These are phyloP conservation scores for Phialophora tarda DNA, from an alignment of 2,329 filamentous ascomycete species.

Conservation along the genomic window DNA sequence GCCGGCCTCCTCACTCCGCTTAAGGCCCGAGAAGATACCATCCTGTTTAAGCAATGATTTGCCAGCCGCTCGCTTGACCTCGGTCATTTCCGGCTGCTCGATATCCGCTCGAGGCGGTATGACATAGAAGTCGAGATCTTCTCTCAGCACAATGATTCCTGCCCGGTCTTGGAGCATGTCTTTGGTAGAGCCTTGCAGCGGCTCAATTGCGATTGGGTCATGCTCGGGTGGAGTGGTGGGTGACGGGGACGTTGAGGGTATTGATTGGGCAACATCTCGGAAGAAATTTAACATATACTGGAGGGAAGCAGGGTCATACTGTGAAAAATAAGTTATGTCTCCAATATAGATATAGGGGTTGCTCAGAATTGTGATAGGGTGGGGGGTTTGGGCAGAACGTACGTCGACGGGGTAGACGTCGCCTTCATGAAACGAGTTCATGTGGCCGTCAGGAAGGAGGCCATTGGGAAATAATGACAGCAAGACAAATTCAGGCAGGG, in stretches of 20 bases:
- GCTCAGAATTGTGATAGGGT: constrained; percentile 38
- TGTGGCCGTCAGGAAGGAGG: constrained; percentile 94
- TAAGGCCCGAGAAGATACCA: constrained; percentile 93
- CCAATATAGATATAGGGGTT: constrained; percentile 46
- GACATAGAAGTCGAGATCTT: constrained; percentile 96
- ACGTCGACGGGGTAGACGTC: constrained; percentile 98
- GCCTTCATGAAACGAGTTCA: constrained; percentile 88
- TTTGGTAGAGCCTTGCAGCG: constrained; percentile 70
- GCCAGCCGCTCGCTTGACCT: constrained; percentile 91
- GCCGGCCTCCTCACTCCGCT: constrained; percentile 92
- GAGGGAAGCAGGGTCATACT: constrained; percentile 96
- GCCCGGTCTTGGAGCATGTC: constrained; percentile 85
- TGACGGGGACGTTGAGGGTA: constrained; percentile 73
- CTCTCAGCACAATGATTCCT: constrained; percentile 93
- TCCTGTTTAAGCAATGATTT: constrained; percentile 84
- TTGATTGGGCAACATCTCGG: constrained; percentile 93
- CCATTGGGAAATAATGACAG: constrained; percentile 98
- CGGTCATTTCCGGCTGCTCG: constrained; percentile 86
- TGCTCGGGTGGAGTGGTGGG: constrained; percentile 65
- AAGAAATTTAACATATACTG: constrained; percentile 99
- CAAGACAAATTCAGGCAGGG: constrained; percentile 94
- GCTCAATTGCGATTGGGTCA: constrained; percentile 73
- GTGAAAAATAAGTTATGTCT: constrained; percentile 59
- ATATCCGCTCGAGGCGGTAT: constrained; percentile 89
- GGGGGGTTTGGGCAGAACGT: constrained; percentile 54